A percentile compares a stretch with the other conserved stretches of the same genome.
Conservation (phyloP, 1,284 basidiomycete species). For the Ceratobasidium papillatum region DNA sequence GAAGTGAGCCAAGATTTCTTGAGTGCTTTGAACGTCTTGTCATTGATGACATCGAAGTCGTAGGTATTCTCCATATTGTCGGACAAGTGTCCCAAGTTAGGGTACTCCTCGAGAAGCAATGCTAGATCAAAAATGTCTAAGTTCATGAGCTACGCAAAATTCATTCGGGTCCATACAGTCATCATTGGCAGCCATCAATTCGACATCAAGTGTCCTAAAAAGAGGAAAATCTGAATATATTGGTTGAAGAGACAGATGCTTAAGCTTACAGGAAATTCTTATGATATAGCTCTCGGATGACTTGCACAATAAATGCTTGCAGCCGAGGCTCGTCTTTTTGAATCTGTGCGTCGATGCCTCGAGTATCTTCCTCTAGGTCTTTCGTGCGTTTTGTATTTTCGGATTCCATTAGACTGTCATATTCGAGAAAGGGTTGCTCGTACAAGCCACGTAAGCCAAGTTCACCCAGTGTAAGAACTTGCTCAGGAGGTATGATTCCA, state of each 20-base stretch:
- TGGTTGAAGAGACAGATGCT: not conserved
- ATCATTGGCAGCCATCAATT: not conserved
- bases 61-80: too few species aligned
- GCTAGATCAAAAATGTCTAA: too few species aligned
- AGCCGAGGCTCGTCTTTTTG: conserved; percentile 5
- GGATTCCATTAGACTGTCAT: not conserved
- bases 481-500: not conserved
- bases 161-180: too few species aligned
- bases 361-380: not conserved
- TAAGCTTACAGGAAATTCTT: conserved; percentile 9
- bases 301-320: not conserved
- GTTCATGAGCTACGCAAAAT: too few species aligned
- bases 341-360: not conserved
- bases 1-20: too few species aligned
- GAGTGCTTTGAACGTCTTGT: too few species aligned
- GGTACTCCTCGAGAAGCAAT: too few species aligned
- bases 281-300: not conserved
- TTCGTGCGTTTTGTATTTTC: not conserved
- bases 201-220: not conserved
- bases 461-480: not conserved
- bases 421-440: not conserved
- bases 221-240: not conserved
- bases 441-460: conserved; percentile 19
- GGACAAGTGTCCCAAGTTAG: too few species aligned
- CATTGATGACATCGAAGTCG: too few species aligned